phyloP scores from a whole-genome alignment of 1,284 basidiomycete species.

The Naganishia cerealis region DNA sequence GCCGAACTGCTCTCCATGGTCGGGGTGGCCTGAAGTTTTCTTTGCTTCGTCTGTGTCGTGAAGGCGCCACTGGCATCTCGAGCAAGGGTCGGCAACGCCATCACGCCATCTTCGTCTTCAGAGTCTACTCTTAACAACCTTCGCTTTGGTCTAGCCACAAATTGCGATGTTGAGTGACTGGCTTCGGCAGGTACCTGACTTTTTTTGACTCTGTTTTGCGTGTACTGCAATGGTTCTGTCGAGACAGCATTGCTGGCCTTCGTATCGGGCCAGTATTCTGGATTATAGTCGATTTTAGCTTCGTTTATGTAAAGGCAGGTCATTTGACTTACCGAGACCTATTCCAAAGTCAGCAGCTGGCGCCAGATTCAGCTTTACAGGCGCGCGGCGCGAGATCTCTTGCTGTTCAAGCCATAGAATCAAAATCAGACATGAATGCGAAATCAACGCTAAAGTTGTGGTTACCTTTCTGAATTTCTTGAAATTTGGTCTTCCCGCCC shows the following conservation, averaged over 20 bases:
- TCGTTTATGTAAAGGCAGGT: background rate
- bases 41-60: constrained; percentile 1
- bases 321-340: constrained; percentile 47
- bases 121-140: constrained; percentile 13
- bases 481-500: constrained; percentile 69
- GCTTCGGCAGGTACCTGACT: constrained; percentile 5
- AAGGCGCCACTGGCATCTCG: constrained; percentile 2
- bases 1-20: background rate
- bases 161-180: background rate
- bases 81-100: constrained; percentile 18
- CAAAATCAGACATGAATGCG: background rate
- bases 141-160: constrained; percentile 1
- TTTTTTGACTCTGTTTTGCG: background rate
- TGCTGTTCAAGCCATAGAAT: constrained; percentile 42
- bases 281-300: background rate
- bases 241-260: background rate
- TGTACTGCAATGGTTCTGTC: background rate
- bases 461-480: constrained; percentile 81
- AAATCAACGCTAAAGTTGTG: background rate
- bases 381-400: constrained; percentile 42
- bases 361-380: constrained; percentile 44
- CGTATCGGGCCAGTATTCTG: constrained; percentile 23
- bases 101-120: constrained; percentile 16
- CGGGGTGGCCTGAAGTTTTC: background rate
- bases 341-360: constrained; percentile 43